A percentile compares a stretch with the other conserved stretches of the same genome.
Evolutionary conservation across 768 basidiomycete genomes (phyloP).

Genomic region (Boletus vinaceobasis): DNA sequence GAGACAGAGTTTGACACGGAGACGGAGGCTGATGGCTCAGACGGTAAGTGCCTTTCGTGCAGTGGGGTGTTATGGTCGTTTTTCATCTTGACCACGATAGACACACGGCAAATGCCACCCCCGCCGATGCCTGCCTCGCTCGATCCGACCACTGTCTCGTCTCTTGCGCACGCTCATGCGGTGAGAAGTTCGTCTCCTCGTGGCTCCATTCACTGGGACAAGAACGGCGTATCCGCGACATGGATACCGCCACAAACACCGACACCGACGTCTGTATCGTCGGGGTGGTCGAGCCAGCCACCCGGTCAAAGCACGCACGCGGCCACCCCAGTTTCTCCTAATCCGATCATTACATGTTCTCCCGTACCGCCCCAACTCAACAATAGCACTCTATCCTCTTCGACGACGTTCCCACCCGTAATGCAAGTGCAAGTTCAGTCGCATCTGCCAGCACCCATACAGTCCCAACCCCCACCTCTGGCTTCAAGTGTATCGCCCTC

Average conservation of each 20-base stretch:
- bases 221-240: conserved; percentile 10
- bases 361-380: not conserved
- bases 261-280: conserved; percentile 1
- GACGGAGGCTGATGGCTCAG: conserved; percentile 25
- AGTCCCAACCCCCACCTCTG: not conserved
- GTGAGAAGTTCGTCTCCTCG: conserved; percentile 21
- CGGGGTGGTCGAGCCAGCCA: conserved; percentile 5
- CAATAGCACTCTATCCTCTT: not conserved
- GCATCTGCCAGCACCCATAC: not conserved
- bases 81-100: conserved; percentile 22
- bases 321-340: not conserved
- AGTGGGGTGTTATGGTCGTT: not conserved
- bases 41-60: conserved; percentile 17
- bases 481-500: conserved; percentile 40
- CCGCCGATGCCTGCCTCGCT: conserved; percentile 46
- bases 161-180: conserved; percentile 22
- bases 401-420: not conserved
- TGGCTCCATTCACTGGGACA: conserved; percentile 11
- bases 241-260: conserved; percentile 10
- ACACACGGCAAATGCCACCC: conserved; percentile 45
- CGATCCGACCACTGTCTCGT: conserved; percentile 38
- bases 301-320: not conserved
- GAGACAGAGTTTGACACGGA: conserved; percentile 34
- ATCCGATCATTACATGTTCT: not conserved
- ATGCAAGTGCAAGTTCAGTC: not conserved